Conservation (phyloP, 163 green algal genomes). For the Prototheca wickerhamii region DNA sequence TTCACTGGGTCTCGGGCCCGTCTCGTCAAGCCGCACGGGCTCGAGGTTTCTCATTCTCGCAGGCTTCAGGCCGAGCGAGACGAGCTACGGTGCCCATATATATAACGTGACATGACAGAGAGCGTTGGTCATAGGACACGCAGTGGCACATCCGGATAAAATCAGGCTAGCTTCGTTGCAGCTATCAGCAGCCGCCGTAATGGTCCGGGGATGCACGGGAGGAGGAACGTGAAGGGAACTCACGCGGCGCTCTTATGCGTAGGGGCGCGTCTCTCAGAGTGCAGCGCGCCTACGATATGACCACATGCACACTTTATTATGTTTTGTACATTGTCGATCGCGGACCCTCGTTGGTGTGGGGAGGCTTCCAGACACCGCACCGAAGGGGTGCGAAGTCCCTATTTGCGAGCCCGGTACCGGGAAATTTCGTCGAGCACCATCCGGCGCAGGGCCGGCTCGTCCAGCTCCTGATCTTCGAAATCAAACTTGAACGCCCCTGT, state of each 20-base stretch:
- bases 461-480: slow-evolving; percentile 80
- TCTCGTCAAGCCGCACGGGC: too few species aligned
- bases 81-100: too few species aligned
- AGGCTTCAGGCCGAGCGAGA: too few species aligned
- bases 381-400: not conserved
- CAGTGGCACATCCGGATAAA: too few species aligned
- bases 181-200: too few species aligned
- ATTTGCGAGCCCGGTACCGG: slow-evolving; percentile 27
- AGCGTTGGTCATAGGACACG: too few species aligned
- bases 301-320: slow-evolving; percentile 1
- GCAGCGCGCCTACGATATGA: not conserved
- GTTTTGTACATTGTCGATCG: slow-evolving; percentile 1
- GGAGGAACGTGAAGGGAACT: not conserved
- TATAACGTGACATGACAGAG: too few species aligned
- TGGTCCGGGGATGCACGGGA: too few species aligned
- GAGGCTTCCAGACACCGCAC: not conserved
- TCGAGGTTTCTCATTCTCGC: too few species aligned
- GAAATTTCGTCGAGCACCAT: slow-evolving; percentile 76
- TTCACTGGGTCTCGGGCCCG: too few species aligned
- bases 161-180: too few species aligned
- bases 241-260: not conserved
- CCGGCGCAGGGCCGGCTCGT: slow-evolving; percentile 52
- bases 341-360: too few species aligned
- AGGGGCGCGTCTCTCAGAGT: not conserved
- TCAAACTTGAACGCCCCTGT: slow-evolving; percentile 74